Percentiles rank a stretch among this genome's conserved stretches.
These are phyloP conservation scores for Houttuynia cordata DNA, from an alignment of 164 flowering plant species.

Conservation along the genomic window DNA sequence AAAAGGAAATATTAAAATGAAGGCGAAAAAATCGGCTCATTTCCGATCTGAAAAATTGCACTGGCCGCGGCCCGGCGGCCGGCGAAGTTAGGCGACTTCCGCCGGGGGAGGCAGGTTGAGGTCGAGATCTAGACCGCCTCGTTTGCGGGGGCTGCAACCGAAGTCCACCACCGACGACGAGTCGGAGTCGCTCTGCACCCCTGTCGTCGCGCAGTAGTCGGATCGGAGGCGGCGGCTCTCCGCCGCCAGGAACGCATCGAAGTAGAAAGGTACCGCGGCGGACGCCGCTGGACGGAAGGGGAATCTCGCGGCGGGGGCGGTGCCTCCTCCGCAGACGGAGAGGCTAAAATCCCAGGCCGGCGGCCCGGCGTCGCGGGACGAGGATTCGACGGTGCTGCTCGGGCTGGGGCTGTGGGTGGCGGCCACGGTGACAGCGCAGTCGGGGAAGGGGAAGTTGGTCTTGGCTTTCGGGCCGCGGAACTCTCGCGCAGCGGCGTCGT, in stretches of 20 bases:
- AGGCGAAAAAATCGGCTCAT: neutral
- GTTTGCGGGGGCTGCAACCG: conserved; percentile 12
- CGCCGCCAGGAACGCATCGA: conserved; percentile 22
- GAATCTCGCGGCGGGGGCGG: conserved; percentile 1
- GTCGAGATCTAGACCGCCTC: conserved; percentile 24
- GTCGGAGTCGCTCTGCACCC: conserved; percentile 43
- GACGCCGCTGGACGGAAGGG: conserved; percentile 10
- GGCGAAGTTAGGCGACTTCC: conserved; percentile 10
- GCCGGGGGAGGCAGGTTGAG: conserved; percentile 46
- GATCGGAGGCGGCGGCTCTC: conserved; percentile 3
- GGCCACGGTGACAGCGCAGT: neutral
- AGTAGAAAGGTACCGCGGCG: conserved; percentile 17
- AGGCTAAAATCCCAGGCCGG: conserved; percentile 21
- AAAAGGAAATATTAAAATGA: neutral
- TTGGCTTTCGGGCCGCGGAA: conserved; percentile 67
- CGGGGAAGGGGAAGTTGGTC: conserved; percentile 39
- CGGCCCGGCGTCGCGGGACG: conserved; percentile 22
- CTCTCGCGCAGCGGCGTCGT: conserved; percentile 58
- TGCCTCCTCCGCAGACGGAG: conserved; percentile 5
- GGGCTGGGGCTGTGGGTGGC: conserved; percentile 41
- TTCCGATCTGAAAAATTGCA: neutral
- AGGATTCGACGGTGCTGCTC: conserved; percentile 61
- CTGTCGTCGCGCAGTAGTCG: conserved; percentile 1
- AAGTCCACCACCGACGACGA: conserved; percentile 37
- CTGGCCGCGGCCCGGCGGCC: too few species aligned